Evolutionary conservation across 2,329 filamentous ascomycete species (phyloP), one percentile per base, ranked within the genome.

Genomic region (Diatrype stigma): DNA sequence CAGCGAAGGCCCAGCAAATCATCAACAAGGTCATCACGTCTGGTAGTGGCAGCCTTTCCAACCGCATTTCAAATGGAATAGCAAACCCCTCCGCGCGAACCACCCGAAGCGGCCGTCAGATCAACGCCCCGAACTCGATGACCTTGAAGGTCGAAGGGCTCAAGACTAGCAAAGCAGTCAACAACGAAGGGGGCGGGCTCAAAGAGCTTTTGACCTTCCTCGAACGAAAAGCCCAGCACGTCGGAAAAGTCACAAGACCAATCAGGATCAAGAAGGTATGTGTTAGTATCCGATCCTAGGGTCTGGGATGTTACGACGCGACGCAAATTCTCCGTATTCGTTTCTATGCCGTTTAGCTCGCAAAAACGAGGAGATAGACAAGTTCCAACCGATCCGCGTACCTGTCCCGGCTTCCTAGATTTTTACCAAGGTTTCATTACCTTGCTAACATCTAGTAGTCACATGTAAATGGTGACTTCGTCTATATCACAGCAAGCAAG

Each of bases 251-350:
- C 54, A 64, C 72, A 63, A 75, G 79, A 62, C 73, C 75, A 59
- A 74, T 89, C 60, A 83, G 78, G 66, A 84, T 92, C 56, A 84
- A 82, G 73, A 89, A 90, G 85, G 88, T 91, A 88, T 82, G 86
- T 87, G 69, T 70, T 56, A 59, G 60, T 62, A 68, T 70, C 70
- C 66, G 65, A 67, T 66, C 68, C 70, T 68, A 71, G 62, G 57
- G 60, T 73, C 73, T 74, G 71, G 71, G 63, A 61, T 63, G 63
- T 67, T 62, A 68, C 61, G 63, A 62, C 65, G 65, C 67, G 65
- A 69, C 66, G 64, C 64, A 66, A 56, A 67, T 60, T 67, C 66
- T 67, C 66, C 64, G 60, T 57, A 66, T 62, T 73, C 68, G 65
- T 70, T 67, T 68, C 12, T 60, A 65, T 68, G 65, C 66, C 63